Evolutionary conservation across 176 grass and related monocot genomes (phyloP), one percentile per base, ranked within the genome.

Genomic region (Chrysopogon serrulatus): DNA sequence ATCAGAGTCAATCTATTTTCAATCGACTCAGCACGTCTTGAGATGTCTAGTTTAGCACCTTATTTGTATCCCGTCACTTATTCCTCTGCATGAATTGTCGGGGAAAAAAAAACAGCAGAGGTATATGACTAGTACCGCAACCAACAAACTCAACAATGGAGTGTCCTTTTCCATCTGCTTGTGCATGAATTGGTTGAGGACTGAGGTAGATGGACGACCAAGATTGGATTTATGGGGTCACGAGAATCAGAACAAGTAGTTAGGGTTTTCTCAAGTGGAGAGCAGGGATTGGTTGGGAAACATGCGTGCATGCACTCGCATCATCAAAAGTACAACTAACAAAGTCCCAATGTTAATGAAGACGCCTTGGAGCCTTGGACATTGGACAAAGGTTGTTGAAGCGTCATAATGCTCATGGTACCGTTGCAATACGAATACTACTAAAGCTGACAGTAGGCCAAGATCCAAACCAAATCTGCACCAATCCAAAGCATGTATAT

Each of bases 151-250:
- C n/a, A 9, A 71, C 17, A 27, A 17, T 47, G 32, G 31, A 21
- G 15, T 33, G 19, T n/a, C 51, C 12, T 73, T 71, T 41, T 60
- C 13, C 17, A 69, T 35, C 35, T 30, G 35, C 6, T 40, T 8
- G 10, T 31, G 51, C 37, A 6, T n/a, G 51, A 28, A 82, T 71
- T 61, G 19, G 80, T 44, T 82, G 80, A n/a, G n/a, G n/a, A n/a
- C n/a, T n/a, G n/a, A 72, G 80, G 51, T 4, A 33, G 67, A 61
- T 72, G 80, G 26, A 10, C 51, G 26, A 45, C 51, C 68, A 24
- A 62, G 80, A 41, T 43, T 62, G 68, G 68, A 82, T 83, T 48
- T 35, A 83, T 65, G 71, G 41, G 81, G 30, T 83, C 69, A 83
- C 81, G 81, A 63, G 69, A 45, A 26, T 64, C 21, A 19, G 21